A percentile compares a stretch with the other conserved stretches of the same genome.
These are phyloP conservation scores for Zygotorulaspora florentina DNA, from an alignment of 805 yeast species.

Conservation along the genomic window DNA sequence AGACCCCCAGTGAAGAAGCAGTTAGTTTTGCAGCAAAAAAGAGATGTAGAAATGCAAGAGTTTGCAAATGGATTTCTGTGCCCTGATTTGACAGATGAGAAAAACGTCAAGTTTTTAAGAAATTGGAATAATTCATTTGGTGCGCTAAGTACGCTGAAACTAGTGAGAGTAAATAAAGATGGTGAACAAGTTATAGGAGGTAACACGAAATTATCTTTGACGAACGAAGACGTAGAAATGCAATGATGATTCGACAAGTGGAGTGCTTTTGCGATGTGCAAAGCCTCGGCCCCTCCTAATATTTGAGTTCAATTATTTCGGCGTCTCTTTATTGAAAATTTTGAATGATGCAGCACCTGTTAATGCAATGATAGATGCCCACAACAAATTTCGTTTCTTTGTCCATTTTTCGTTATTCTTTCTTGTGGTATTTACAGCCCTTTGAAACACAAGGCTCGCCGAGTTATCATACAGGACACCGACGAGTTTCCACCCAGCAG, in stretches of 20 bases:
- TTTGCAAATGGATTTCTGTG: constrained; percentile 64
- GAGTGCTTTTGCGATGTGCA: neutral
- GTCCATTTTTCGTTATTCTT: neutral
- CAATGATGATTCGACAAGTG: constrained; percentile 3
- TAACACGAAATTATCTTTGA: constrained; percentile 6
- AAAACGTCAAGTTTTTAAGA: constrained; percentile 56
- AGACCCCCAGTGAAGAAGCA: constrained; percentile 78
- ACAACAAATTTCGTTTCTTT: neutral
- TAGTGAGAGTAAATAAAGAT: constrained; percentile 35
- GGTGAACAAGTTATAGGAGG: constrained; percentile 29
- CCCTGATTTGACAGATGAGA: constrained; percentile 65
- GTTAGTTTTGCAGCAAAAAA: constrained; percentile 56
- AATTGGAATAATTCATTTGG: constrained; percentile 84
- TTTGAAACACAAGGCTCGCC: constrained; percentile 23
- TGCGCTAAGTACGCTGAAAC: constrained; percentile 60
- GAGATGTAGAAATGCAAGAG: constrained; percentile 56
- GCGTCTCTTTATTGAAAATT: neutral
- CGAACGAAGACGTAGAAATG: constrained; percentile 23
- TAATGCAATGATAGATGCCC: neutral
- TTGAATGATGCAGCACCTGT: neutral
- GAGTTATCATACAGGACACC: constrained; percentile 24
- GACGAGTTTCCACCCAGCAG: constrained; percentile 26
- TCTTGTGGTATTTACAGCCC: constrained; percentile 4
- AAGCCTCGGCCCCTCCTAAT: too few relatives aligned
- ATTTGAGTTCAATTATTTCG: neutral